Conservation (phyloP, 176 grass and related monocot species). For the Tillandsia leiboldiana region DNA sequence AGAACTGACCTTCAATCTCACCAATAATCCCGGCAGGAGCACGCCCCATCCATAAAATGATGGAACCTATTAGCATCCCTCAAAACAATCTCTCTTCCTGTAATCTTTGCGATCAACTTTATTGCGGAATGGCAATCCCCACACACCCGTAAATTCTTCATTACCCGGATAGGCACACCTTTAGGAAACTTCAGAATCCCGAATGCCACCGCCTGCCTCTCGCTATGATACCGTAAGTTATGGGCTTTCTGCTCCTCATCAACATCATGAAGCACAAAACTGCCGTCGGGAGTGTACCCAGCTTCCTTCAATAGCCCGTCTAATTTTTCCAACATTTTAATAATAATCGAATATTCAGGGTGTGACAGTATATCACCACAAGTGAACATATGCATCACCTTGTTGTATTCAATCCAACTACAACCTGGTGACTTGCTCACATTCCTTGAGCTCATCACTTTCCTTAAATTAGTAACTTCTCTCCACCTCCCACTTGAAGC, state of each 20-base stretch:
- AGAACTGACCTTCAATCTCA: constrained; percentile 28
- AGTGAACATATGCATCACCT: constrained; percentile 65
- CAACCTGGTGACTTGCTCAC: constrained; percentile 63
- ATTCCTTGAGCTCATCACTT: constrained; percentile 58
- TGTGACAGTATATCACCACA: constrained; percentile 47
- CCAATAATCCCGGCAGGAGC: constrained; percentile 79
- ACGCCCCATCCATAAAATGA: constrained; percentile 64
- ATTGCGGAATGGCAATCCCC: constrained; percentile 73
- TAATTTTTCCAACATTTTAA: constrained; percentile 53
- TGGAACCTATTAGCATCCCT: constrained; percentile 80
- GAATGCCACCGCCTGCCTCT: constrained; percentile 80
- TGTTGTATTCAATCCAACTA: constrained; percentile 69
- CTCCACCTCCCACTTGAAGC: constrained; percentile 60
- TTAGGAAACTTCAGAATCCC: constrained; percentile 62
- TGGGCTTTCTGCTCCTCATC: constrained; percentile 69
- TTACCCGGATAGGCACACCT: constrained; percentile 58
- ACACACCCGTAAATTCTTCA: constrained; percentile 83
- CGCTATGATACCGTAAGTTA: constrained; percentile 66
- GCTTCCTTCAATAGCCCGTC: constrained; percentile 57
- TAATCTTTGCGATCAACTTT: constrained; percentile 60
- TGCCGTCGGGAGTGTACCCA: constrained; percentile 68
- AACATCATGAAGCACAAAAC: constrained; percentile 70
- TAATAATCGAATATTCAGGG: constrained; percentile 42
- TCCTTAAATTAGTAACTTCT: constrained; percentile 53
- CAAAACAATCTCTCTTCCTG: constrained; percentile 51